Evolutionary conservation across 2,329 filamentous ascomycete species (phyloP).

Genomic region (Nemania bipapillata): DNA sequence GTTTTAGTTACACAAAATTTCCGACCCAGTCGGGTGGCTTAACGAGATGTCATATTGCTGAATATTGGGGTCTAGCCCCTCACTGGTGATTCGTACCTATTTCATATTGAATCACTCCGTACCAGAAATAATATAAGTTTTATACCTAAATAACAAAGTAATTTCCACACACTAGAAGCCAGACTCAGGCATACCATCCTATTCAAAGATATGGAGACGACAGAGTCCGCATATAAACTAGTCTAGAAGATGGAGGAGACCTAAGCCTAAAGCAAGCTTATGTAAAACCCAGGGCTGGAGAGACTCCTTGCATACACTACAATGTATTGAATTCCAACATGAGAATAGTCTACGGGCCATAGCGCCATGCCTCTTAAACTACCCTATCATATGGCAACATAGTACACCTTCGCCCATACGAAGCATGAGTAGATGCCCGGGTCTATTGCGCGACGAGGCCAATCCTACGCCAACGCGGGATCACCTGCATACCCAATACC

Average conservation of each 20-base stretch:
- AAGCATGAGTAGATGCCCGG: conserved; percentile 21
- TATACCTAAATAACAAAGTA: no score
- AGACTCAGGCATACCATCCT: no score
- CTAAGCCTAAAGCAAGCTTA: conserved; percentile 1
- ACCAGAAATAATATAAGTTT: not conserved
- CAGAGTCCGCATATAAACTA: not conserved
- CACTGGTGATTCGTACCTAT: not conserved
- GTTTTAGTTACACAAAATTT: conserved; percentile 41
- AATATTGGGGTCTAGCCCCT: conserved; percentile 31
- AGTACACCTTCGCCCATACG: conserved; percentile 19
- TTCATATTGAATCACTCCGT: not conserved
- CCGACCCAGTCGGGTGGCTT: conserved; percentile 48
- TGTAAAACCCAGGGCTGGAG: conserved; percentile 27
- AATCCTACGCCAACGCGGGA: conserved; percentile 43
- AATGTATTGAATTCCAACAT: conserved; percentile 28
- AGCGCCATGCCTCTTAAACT: conserved; percentile 2
- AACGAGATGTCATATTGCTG: conserved; percentile 40
- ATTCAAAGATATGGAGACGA: not conserved
- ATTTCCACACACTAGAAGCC: no score
- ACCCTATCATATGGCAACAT: conserved; percentile 29
- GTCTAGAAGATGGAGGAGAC: not conserved
- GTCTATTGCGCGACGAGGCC: conserved; percentile 16
- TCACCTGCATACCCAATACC: conserved; percentile 41
- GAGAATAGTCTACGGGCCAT: conserved; percentile 29
- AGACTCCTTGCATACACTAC: conserved; percentile 40